Base-by-base conservation (phyloP, 352 stramenopile genomes). In the Phytophthora sojae region DNA sequence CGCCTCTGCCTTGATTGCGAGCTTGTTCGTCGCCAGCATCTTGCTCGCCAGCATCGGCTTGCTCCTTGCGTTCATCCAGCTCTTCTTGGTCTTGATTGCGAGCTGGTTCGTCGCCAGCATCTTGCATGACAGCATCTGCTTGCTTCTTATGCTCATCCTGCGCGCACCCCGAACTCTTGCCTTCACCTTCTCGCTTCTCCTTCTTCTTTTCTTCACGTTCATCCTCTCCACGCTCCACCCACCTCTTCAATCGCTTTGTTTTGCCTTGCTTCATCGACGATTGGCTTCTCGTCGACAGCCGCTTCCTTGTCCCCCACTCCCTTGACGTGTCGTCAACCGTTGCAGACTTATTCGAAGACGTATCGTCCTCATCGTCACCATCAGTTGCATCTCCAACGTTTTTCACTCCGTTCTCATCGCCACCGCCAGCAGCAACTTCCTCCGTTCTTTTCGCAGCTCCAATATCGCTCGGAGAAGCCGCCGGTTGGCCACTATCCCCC, bases 241-340 rank as follows among this genome's bases (percentile, higher is more conserved):
- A 57, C 32, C 32, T 37, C 47, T 65, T 71, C 29, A 53, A 12
- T 50, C 64, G 15, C 47, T 76, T 76, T 3, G 42, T 30, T 1
- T 32, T 32, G 6, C 29, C 29, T 32, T 32, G 29, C 12, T 8
- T 57, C 23, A 0, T 52, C 11, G 32, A 47, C 25, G 32, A 23
- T 29, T 35, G 32, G 3, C 6, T 56, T 11, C n/a, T 71, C 26
- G 57, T 76, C 44, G 63, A 72, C 52, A 76, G 21, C 15, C 64
- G 59, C 42, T 76, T 76, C 52, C 69, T 68, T 45, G 50, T 73
- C n/a, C 32, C 14, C 69, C 63, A 76, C 57, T 72, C 19, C 50
- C 69, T 64, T 17, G 57, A 52, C 21, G 21, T 23, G 12, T 52
- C 58, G 5, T 26, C 42, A 52, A 54, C 32, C 32, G 63, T 58